Base-by-base conservation (phyloP, 192 early-diverging fungal species). In the Backusella sp. region DNA sequence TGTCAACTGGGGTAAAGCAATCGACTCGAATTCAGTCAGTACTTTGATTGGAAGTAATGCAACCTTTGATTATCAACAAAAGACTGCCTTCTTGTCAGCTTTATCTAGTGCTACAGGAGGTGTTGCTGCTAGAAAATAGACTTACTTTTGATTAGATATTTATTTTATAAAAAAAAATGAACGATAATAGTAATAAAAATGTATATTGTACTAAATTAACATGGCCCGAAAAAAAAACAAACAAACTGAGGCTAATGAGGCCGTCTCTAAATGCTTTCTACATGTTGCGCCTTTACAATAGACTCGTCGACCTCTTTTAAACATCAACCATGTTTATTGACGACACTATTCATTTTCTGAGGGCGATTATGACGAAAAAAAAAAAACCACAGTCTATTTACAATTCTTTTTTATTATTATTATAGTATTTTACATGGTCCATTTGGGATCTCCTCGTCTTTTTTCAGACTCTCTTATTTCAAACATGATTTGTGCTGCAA, bases 381-480 rank as follows among this genome's bases (percentile, higher is more conserved):
- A 30, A 1, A 30, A 30, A 30, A 30, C 30, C 7, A 37, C 8
- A 34, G 35, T 35, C 14, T 34, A 68, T 34, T 68, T 35, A n/a
- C 30, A n/a, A 67, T 5, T 11, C 0, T 39, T 36, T 23, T 37
- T 19, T 35, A 3, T 32, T 32, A 67, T 67, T 67, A 30, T 34
- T 68, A 19, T 35, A 44, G 7, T 46, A 70, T 26, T 8, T 53
- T 78, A 78, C 77, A 78, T 78, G 6, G 35, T 44, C 77, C 77
- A 78, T 44, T 74, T 84, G 14, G 80, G 73, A 74, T 78, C 77
- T 17, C 84, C 84, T 62, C 80, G 72, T 66, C 90, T 77, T 73
- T 93, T 89, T 81, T 93, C 93, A 53, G 84, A 85, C 73, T 93
- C 91, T 73, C 92, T 85, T 71, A 92, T 75, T 82, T 95, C 94